Evolutionary conservation across 1,139 yeast species (phyloP).

Genomic region (Suhomyces coccinellae): DNA sequence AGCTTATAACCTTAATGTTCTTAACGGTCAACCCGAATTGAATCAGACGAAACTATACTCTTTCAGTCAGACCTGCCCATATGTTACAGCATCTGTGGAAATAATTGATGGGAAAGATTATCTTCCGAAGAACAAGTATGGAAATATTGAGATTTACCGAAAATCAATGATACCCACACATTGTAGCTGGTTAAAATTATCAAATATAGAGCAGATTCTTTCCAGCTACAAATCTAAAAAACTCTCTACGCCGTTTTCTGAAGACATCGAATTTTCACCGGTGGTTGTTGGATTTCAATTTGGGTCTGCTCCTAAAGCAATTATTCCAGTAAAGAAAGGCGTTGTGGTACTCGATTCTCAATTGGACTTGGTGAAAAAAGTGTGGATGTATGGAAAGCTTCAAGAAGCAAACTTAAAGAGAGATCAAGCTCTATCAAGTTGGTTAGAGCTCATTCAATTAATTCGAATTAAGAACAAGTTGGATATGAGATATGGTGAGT

Average conservation of each 20-base stretch:
- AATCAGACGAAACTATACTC: conserved; percentile 28
- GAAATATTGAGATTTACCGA: conserved; percentile 37
- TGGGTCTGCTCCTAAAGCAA: conserved; percentile 26
- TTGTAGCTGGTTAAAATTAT: conserved; percentile 32
- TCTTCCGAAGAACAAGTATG: conserved; percentile 35
- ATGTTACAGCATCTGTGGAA: conserved; percentile 19
- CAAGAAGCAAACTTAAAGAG: conserved; percentile 14
- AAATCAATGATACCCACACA: conserved; percentile 35
- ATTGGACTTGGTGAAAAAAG: conserved; percentile 22
- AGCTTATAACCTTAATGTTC: conserved; percentile 22
- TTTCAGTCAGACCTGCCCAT: conserved; percentile 35
- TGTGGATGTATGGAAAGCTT: conserved; percentile 32
- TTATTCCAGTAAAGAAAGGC: conserved; percentile 34
- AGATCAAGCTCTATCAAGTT: conserved; percentile 15
- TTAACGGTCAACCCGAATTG: conserved; percentile 21
- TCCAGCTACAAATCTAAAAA: conserved; percentile 13
- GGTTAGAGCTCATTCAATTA: conserved; percentile 26
- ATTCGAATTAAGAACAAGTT: conserved; percentile 26
- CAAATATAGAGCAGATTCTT: conserved; percentile 28
- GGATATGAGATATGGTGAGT: conserved; percentile 16
- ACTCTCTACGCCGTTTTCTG: conserved; percentile 6
- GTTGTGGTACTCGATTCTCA: conserved; percentile 28
- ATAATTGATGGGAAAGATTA: conserved; percentile 11
- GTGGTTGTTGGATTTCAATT: conserved; percentile 39
- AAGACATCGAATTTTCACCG: conserved; percentile 28